Conservation (phyloP, 2,329 filamentous ascomycete species). For the Paecilomyces variotii region DNA sequence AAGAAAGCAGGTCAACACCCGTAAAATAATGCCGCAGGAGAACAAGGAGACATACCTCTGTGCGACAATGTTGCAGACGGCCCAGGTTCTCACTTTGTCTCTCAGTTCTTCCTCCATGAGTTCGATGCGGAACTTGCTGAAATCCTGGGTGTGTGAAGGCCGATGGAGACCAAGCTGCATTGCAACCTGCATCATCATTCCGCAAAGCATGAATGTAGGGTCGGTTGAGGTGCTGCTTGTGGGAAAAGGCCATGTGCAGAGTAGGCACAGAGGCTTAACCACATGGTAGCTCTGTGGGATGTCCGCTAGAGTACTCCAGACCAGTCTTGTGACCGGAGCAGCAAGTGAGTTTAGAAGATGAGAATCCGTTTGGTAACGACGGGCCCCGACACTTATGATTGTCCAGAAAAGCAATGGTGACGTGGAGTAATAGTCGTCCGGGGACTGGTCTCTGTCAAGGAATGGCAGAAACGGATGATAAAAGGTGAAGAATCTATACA, state of each 20-base stretch:
- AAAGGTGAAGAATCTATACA: constrained; percentile 52
- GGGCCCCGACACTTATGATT: constrained; percentile 54
- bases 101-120: constrained; percentile 55
- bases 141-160: constrained; percentile 54
- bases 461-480: constrained; percentile 60
- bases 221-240: constrained; percentile 56
- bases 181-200: constrained; percentile 61
- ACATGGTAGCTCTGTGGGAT: constrained; percentile 58
- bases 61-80: constrained; percentile 59
- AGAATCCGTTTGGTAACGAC: constrained; percentile 49
- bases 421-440: constrained; percentile 50
- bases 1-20: constrained; percentile 3
- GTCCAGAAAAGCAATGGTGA: constrained; percentile 63
- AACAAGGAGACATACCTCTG: constrained; percentile 44
- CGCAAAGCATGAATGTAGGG: constrained; percentile 58
- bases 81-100: constrained; percentile 60
- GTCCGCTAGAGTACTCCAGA: constrained; percentile 55
- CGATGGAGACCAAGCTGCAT: constrained; percentile 59
- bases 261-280: constrained; percentile 54
- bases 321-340: constrained; percentile 48
- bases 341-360: constrained; percentile 45
- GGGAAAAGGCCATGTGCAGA: constrained; percentile 59
- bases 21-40: not conserved
- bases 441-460: constrained; percentile 46
- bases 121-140: constrained; percentile 44